Evolutionary conservation across 2,329 filamentous ascomycete genomes (phyloP).

Genomic region (Pseudogymnoascus sp.): DNA sequence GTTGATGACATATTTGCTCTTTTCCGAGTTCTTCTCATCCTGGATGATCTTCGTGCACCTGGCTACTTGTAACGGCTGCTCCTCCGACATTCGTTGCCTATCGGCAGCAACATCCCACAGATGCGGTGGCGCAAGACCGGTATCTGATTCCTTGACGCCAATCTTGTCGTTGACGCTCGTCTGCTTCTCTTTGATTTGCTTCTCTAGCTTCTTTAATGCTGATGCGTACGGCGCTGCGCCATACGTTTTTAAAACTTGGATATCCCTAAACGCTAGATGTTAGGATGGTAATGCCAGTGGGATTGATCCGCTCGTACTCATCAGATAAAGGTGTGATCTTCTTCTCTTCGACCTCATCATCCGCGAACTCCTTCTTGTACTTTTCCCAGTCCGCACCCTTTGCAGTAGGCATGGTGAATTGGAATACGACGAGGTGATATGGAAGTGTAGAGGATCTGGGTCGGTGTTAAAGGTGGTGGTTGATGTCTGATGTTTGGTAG

Average conservation of each 20-base stretch:
- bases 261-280: constrained; percentile 59
- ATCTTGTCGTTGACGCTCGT: constrained; percentile 99
- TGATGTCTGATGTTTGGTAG: constrained; percentile 8
- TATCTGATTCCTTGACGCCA: constrained; percentile 94
- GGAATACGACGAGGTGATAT: constrained; percentile 30
- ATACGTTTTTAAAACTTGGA: constrained; percentile 98
- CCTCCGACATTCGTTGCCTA: constrained; percentile 95
- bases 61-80: constrained; percentile 94
- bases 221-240: constrained; percentile 92
- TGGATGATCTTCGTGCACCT: constrained; percentile 98
- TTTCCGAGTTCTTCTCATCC: constrained; percentile 89
- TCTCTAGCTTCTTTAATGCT: constrained; percentile 92
- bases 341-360: constrained; percentile 98
- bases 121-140: constrained; percentile 93
- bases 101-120: constrained; percentile 98
- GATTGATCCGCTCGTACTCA: constrained; percentile 56
- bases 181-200: constrained; percentile 99
- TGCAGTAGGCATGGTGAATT: constrained; percentile 66
- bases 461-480: constrained; percentile 1
- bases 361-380: constrained; percentile 92
- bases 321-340: constrained; percentile 97
- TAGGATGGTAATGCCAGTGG: background rate
- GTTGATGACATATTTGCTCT: constrained; percentile 99
- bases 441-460: background rate
- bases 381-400: constrained; percentile 96